phyloP scores from a whole-genome alignment of 1,284 basidiomycete genomes.

The Exobasidium cylindrosporum region DNA sequence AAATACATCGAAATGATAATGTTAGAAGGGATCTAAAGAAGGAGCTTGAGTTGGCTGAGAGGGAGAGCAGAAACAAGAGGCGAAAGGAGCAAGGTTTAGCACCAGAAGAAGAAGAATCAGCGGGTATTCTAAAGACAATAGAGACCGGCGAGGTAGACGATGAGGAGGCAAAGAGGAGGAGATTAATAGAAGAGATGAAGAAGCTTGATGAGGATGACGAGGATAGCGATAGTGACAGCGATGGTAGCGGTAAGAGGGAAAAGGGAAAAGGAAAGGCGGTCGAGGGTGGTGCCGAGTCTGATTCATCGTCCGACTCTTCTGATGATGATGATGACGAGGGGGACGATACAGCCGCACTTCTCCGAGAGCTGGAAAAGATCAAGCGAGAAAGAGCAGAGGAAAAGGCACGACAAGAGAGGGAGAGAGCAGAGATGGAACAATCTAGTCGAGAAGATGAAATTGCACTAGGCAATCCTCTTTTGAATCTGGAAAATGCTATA shows the following conservation, averaged over 20 bases:
- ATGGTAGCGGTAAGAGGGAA: not conserved
- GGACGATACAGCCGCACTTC: slow-evolving; percentile 39
- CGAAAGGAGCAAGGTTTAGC: slow-evolving; percentile 22
- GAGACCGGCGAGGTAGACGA: slow-evolving; percentile 20
- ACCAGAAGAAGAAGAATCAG: slow-evolving; percentile 10
- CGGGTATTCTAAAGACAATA: slow-evolving; percentile 3
- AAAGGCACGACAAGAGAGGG: slow-evolving; percentile 23
- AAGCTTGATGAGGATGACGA: slow-evolving; percentile 27
- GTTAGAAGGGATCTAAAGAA: slow-evolving; percentile 37
- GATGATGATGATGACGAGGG: slow-evolving; percentile 30
- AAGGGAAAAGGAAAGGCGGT: slow-evolving; percentile 5
- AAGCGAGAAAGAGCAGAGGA: slow-evolving; percentile 42
- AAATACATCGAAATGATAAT: slow-evolving; percentile 7
- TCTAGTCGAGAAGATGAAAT: slow-evolving; percentile 41
- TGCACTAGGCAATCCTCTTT: slow-evolving; percentile 47
- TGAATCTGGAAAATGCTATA: slow-evolving; percentile 43
- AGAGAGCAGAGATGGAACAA: slow-evolving; percentile 14
- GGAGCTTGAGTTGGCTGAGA: slow-evolving; percentile 39
- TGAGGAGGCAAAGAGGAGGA: slow-evolving; percentile 19
- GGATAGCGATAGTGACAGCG: slow-evolving; percentile 8
- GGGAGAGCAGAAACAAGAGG: slow-evolving; percentile 26
- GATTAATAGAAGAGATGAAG: slow-evolving; percentile 15
- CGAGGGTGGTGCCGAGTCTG: slow-evolving; percentile 6
- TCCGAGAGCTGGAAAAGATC: slow-evolving; percentile 50
- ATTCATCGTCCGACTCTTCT: slow-evolving; percentile 16